Percentiles rank a stretch among this genome's conserved stretches.
Evolutionary conservation across 371 early-diverging fungal genomes (phyloP).

Genomic region (Synchytrium microbalum): DNA sequence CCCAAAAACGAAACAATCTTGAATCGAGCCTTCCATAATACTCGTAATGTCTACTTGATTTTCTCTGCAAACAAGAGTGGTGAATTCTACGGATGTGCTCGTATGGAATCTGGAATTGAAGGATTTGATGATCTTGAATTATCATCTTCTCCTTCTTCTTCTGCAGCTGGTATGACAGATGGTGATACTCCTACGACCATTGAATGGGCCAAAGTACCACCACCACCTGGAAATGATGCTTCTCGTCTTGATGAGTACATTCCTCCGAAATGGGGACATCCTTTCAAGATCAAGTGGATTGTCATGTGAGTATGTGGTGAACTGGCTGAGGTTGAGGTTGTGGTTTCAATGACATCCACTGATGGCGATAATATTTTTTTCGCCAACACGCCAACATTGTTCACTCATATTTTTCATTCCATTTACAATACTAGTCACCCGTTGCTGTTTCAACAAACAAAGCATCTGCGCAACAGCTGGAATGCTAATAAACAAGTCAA

Average conservation of each 20-base stretch:
- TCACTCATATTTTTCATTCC: not conserved
- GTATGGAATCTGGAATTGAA: conserved; percentile 24
- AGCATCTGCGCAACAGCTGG: conserved; percentile 41
- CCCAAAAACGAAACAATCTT: conserved; percentile 40
- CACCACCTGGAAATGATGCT: not conserved
- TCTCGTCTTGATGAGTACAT: not conserved
- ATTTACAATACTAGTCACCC: conserved; percentile 30
- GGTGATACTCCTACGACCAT: not conserved
- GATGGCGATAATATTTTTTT: too few species aligned
- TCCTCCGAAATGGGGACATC: conserved; percentile 25
- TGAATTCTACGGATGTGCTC: conserved; percentile 48
- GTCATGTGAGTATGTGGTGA: conserved; percentile 20
- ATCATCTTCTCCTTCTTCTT: not conserved
- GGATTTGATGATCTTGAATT: not conserved
- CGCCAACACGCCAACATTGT: too few species aligned
- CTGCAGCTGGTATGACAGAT: not conserved
- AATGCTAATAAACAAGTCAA: conserved; percentile 46
- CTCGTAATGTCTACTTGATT: conserved; percentile 42
- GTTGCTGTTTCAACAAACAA: conserved; percentile 35
- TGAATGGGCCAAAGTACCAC: not conserved
- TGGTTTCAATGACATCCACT: too few species aligned
- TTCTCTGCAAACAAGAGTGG: conserved; percentile 50
- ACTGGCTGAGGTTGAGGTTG: not conserved
- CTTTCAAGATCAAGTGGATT: conserved; percentile 32
- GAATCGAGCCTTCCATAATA: conserved; percentile 40